phyloP scores from a whole-genome alignment of 1,139 yeast genomes.

The Geotrichum australiense region DNA sequence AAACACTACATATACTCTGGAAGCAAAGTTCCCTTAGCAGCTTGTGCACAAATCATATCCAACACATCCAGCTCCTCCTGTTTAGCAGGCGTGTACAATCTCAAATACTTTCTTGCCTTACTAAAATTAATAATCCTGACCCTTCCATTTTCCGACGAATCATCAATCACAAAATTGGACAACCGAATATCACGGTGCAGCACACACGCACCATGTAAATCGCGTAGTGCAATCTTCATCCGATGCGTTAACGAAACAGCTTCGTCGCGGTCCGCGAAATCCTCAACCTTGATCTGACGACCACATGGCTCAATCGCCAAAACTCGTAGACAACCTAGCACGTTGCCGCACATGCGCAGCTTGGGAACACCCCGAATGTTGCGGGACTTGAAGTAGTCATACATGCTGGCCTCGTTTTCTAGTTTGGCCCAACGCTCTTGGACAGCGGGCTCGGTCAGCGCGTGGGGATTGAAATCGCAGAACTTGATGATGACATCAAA shows the following conservation, averaged over 20 bases:
- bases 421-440: conserved; percentile 13
- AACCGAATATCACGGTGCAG: conserved; percentile 24
- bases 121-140: conserved; percentile 24
- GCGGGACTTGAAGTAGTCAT: conserved; percentile 23
- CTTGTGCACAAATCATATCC: conserved; percentile 30
- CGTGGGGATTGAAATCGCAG: conserved; percentile 18
- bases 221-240: conserved; percentile 23
- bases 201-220: conserved; percentile 23
- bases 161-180: conserved; percentile 24
- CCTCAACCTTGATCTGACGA: conserved; percentile 20
- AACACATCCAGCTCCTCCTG: conserved; percentile 23
- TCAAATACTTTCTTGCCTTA: conserved; percentile 23
- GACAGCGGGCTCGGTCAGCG: not conserved
- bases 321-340: conserved; percentile 23
- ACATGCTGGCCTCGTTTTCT: conserved; percentile 26
- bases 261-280: conserved; percentile 17
- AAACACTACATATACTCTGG: not conserved
- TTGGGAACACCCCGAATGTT: conserved; percentile 21
- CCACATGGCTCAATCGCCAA: conserved; percentile 27
- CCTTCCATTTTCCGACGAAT: conserved; percentile 10
- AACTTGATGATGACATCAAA: conserved; percentile 18
- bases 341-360: conserved; percentile 24
- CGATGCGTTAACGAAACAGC: conserved; percentile 11
- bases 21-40: not conserved
- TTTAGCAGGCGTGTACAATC: conserved; percentile 24